phyloP scores from a whole-genome alignment of 306 rosid species.

The Trifolium pratense region DNA sequence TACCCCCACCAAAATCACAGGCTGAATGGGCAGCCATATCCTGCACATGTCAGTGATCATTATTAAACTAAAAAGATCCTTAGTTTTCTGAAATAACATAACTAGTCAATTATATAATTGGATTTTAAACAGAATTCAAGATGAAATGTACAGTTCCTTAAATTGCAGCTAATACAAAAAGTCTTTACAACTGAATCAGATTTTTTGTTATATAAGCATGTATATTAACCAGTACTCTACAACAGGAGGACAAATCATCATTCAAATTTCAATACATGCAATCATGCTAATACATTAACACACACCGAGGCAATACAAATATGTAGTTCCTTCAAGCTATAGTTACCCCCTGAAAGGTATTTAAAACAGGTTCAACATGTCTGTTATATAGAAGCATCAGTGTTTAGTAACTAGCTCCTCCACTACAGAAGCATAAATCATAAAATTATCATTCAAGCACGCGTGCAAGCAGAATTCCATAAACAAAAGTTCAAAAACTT shows the following conservation, averaged over 20 bases:
- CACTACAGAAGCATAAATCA: constrained; percentile 19
- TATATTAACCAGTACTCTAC: constrained; percentile 25
- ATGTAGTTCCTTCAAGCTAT: constrained; percentile 29
- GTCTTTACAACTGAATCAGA: constrained; percentile 2
- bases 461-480: constrained; percentile 7
- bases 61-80: constrained; percentile 19
- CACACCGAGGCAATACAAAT: constrained; percentile 8
- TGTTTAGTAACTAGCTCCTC: background rate
- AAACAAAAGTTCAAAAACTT: constrained; percentile 1
- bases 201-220: constrained; percentile 4
- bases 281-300: constrained; percentile 4
- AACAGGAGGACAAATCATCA: constrained; percentile 8
- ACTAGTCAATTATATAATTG: background rate
- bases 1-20: constrained; percentile 98
- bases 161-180: background rate
- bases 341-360: constrained; percentile 25
- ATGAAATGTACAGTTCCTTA: constrained; percentile 24
- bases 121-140: constrained; percentile 23
- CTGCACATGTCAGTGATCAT: constrained; percentile 48
- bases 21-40: constrained; percentile 99
- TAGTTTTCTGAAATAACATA: constrained; percentile 1
- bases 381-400: background rate
- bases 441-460: constrained; percentile 36
- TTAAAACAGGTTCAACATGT: constrained; percentile 18
- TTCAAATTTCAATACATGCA: constrained; percentile 9